Percentiles rank a stretch among this genome's conserved stretches.
phyloP scores from a whole-genome alignment of 2,329 filamentous ascomycete species.

The Cyphellophora attinorum region DNA sequence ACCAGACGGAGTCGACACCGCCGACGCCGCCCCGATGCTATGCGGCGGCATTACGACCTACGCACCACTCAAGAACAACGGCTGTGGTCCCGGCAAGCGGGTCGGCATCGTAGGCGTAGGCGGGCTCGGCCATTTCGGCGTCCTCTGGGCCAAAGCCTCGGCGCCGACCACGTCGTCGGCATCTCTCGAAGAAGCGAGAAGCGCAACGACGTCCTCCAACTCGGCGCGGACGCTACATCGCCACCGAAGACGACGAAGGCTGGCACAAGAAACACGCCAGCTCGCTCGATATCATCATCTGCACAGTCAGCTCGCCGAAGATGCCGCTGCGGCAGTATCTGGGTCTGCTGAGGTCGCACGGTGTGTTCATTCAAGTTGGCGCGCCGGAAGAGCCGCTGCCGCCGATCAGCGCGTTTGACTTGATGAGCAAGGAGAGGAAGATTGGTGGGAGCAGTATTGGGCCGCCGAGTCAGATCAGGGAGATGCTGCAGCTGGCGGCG shows the following conservation, averaged over 20 bases:
- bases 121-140: slow-evolving; percentile 63
- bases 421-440: slow-evolving; percentile 49
- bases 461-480: slow-evolving; percentile 30
- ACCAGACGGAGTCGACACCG: slow-evolving; percentile 38
- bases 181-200: slow-evolving; percentile 45
- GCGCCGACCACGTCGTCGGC: slow-evolving; percentile 51
- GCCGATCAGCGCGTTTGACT: slow-evolving; percentile 44
- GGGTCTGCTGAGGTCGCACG: slow-evolving; percentile 46
- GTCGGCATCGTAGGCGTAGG: slow-evolving; percentile 66
- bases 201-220: slow-evolving; percentile 39
- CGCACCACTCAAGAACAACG: slow-evolving; percentile 57
- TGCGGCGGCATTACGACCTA: slow-evolving; percentile 71
- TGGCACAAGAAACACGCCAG: slow-evolving; percentile 41
- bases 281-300: slow-evolving; percentile 47
- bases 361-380: slow-evolving; percentile 57
- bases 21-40: slow-evolving; percentile 58
- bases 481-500: slow-evolving; percentile 34
- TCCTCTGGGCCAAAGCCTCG: slow-evolving; percentile 61
- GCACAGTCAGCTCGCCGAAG: slow-evolving; percentile 45
- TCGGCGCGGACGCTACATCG: slow-evolving; percentile 49
- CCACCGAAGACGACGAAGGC: slow-evolving; percentile 46
- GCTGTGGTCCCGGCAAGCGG: slow-evolving; percentile 58
- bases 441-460: slow-evolving; percentile 41
- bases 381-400: slow-evolving; percentile 51
- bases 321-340: slow-evolving; percentile 25